Conservation (phyloP, 768 basidiomycete species). For the Tephrocybe sp. region DNA sequence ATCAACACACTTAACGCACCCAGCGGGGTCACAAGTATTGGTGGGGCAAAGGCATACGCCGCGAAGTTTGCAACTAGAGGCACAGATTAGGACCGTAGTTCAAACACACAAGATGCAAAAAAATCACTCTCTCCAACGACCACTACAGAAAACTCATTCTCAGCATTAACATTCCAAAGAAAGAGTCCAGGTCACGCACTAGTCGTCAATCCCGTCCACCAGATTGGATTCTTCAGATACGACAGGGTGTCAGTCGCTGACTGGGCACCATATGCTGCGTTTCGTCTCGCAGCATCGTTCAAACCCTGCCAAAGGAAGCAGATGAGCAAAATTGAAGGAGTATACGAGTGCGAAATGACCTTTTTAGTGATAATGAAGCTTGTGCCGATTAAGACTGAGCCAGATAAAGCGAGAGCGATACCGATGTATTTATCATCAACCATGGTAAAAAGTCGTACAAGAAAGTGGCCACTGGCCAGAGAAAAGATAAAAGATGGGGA, state of each 20-base stretch:
- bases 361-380: slow-evolving; percentile 99
- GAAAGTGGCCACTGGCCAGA: slow-evolving; percentile 17
- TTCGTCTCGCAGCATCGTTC: slow-evolving; percentile 73
- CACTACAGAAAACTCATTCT: slow-evolving; percentile 48
- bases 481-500: not conserved
- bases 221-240: slow-evolving; percentile 89
- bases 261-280: slow-evolving; percentile 41
- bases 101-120: not conserved
- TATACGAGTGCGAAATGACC: slow-evolving; percentile 37
- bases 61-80: slow-evolving; percentile 82
- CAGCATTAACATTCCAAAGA: slow-evolving; percentile 1
- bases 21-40: slow-evolving; percentile 97
- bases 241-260: slow-evolving; percentile 78
- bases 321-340: slow-evolving; percentile 1
- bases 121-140: slow-evolving; percentile 82
- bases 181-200: slow-evolving; percentile 51
- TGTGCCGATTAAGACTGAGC: slow-evolving; percentile 86
- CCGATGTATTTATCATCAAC: slow-evolving; percentile 97
- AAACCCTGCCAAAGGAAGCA: slow-evolving; percentile 60
- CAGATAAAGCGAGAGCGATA: slow-evolving; percentile 80
- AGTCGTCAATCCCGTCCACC: slow-evolving; percentile 96
- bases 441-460: slow-evolving; percentile 34
- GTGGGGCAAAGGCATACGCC: slow-evolving; percentile 96
- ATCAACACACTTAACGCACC: slow-evolving; percentile 95
- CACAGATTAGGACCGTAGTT: slow-evolving; percentile 4